Conservation (phyloP, 352 stramenopile genomes). For the Phytophthora macrochlamydospora region DNA sequence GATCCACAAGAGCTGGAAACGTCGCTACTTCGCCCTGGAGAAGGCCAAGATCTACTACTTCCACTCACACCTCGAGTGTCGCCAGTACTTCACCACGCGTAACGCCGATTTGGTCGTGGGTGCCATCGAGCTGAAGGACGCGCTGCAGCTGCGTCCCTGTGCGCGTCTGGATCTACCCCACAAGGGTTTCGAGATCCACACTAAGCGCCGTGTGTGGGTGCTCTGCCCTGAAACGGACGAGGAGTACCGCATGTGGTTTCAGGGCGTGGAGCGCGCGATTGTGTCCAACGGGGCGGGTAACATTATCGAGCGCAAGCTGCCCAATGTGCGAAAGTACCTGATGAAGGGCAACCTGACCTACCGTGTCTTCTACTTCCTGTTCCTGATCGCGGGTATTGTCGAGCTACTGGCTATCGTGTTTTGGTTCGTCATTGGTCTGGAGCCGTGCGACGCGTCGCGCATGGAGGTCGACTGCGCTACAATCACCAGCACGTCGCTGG, state of each 20-base stretch:
- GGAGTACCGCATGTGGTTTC: slow-evolving; percentile 89
- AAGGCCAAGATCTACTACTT: slow-evolving; percentile 92
- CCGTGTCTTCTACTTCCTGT: slow-evolving; percentile 81
- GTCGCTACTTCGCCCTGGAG: slow-evolving; percentile 86
- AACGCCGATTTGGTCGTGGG: slow-evolving; percentile 84
- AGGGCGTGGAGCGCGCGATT: slow-evolving; percentile 80
- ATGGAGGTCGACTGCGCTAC: slow-evolving; percentile 60
- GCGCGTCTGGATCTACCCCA: slow-evolving; percentile 80
- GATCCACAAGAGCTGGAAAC: slow-evolving; percentile 89
- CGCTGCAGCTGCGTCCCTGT: slow-evolving; percentile 80
- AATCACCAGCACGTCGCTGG: slow-evolving; percentile 65
- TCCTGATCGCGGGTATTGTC: slow-evolving; percentile 70
- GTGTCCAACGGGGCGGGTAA: slow-evolving; percentile 77
- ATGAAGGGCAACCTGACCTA: slow-evolving; percentile 89
- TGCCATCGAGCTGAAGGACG: slow-evolving; percentile 84
- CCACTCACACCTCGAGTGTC: slow-evolving; percentile 84
- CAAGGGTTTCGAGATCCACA: slow-evolving; percentile 84
- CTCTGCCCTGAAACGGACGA: slow-evolving; percentile 86
- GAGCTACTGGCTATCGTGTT: slow-evolving; percentile 80
- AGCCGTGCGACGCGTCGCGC: slow-evolving; percentile 73
- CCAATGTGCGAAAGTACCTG: slow-evolving; percentile 88
- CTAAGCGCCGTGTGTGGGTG: slow-evolving; percentile 88
- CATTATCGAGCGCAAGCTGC: slow-evolving; percentile 87
- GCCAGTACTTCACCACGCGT: slow-evolving; percentile 87
- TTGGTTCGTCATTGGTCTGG: slow-evolving; percentile 80